Base-by-base conservation (phyloP, 306 rosid species). In the Dalbergia oliveri region DNA sequence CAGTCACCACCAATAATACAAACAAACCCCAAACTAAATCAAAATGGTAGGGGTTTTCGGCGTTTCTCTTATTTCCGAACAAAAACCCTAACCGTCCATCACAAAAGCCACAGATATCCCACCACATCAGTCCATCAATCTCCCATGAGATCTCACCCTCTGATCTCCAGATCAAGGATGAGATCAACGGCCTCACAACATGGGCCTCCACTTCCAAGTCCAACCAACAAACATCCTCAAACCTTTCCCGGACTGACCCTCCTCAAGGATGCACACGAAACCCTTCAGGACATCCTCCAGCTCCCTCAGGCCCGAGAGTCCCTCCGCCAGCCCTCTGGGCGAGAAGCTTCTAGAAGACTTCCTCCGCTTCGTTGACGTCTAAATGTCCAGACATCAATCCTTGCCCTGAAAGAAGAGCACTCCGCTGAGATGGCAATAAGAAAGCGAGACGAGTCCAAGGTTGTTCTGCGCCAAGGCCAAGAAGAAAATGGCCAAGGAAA, bases 71-170 rank as follows among this genome's bases (percentile, higher is more conserved):
- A 0, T 93, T 93, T 78, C 98, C 97, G 4, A 91, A 83, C 94
- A 91, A 90, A 77, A 84, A 61, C 75, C 89, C 79, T 5, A 84
- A 81, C 88, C 91, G 90, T 85, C 87, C 89, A 62, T 62, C 81
- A 31, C 64, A 21, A 3, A 88, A 85, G 8, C 91, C 89, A 4
- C 21, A 60, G 13, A 70, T 92, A 21, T 91, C 97, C 11, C 91
- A 87, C 83, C 97, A 92, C 89, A 81, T 81, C 72, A 86, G 74
- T 92, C 97, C 83, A 84, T 92, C 77, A 91, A 94, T 92, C 97
- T 94, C 35, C 98, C 98, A 9, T 89, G 89, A 86, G 97, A 88
- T 84, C 98, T 4, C 98, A 92, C 82, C 98, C 95, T 3, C 37
- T 91, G 87, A 84, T 91, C 63, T 87, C 97, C 93, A 85, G 75